Evolutionary conservation across 2,329 filamentous ascomycete species (phyloP), one percentile per base, ranked within the genome.

Genomic region (Fusarium udum): DNA sequence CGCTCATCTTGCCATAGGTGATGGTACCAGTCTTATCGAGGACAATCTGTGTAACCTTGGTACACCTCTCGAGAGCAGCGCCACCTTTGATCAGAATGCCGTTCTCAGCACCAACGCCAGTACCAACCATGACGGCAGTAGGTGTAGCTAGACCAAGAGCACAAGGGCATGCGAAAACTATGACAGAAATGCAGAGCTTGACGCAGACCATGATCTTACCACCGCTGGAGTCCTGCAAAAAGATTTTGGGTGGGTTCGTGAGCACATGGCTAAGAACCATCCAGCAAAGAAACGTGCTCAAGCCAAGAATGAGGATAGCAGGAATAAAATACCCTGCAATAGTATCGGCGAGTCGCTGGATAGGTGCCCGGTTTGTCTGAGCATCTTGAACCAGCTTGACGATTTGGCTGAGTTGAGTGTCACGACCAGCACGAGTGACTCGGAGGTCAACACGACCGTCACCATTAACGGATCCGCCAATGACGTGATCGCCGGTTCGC

Each of bases 71-170:
- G 7, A 99, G 86, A 36, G 95, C 95, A 45, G 94, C 95, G 63
- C 96, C 96, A 61, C 96, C 95, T 84, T 99, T 99, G 81, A 98
- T 95, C n/a, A 99, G 86, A 76, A 99, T 99, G 31, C 96, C 96
- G 76, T 97, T 92, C 82, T 98, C 93, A 6, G 96, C 96, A 57
- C 96, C 96, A 37, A 98, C 91, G 67, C 96, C 96, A n/a, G 96
- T 98, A 48, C 96, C 96, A 36, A 99, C 96, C 96, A 99, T 98
- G 80, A 99, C 95, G 6, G 96, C 96, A 1, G 96, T 99, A 6
- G 96, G 96, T 4, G 96, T 98, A 31, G 95, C 95, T 24, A 99
- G 88, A 63, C 96, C 96, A n/a, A 99, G 90, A 3, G 96, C 96
- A 80, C 96, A 99, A 24, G 96, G 96, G 79, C 96, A 99, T 9